These are phyloP conservation scores for Pythium dissimile DNA, from an alignment of 352 stramenopile genomes.

Conservation along the genomic window DNA sequence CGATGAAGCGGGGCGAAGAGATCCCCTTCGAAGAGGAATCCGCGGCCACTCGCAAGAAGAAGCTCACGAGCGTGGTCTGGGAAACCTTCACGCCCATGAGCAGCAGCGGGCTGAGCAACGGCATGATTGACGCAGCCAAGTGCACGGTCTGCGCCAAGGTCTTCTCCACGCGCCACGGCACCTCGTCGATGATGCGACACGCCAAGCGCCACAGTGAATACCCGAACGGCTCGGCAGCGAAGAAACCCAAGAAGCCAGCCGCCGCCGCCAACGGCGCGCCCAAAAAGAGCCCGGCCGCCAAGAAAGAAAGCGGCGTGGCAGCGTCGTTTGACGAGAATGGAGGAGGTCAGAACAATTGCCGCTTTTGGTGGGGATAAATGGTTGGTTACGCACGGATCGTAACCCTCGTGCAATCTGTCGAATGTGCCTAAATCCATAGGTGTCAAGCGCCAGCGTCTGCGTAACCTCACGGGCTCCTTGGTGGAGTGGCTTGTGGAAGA, in stretches of 20 bases:
- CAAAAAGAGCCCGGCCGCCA: slow-evolving; percentile 44
- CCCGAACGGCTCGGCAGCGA: slow-evolving; percentile 44
- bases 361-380: neutral
- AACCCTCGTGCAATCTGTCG: neutral
- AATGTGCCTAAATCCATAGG: slow-evolving; percentile 22
- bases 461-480: slow-evolving; percentile 54
- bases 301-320: slow-evolving; percentile 35
- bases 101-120: slow-evolving; percentile 60
- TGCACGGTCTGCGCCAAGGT: slow-evolving; percentile 73
- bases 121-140: slow-evolving; percentile 68
- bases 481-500: slow-evolving; percentile 80
- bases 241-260: slow-evolving; percentile 49
- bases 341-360: slow-evolving; percentile 34
- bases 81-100: slow-evolving; percentile 76
- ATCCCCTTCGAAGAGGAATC: slow-evolving; percentile 66
- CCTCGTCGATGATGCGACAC: slow-evolving; percentile 82
- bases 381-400: neutral
- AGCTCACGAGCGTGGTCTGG: slow-evolving; percentile 80
- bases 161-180: slow-evolving; percentile 77
- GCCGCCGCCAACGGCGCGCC: slow-evolving; percentile 22
- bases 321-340: slow-evolving; percentile 55
- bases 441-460: slow-evolving; percentile 61
- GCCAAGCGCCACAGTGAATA: slow-evolving; percentile 74
- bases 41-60: slow-evolving; percentile 60
- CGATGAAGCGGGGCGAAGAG: slow-evolving; percentile 47